A percentile compares a stretch with the other conserved stretches of the same genome.
These are phyloP conservation scores for Paracoccidioides brasiliensis DNA, from an alignment of 2,329 filamentous ascomycete genomes.

Conservation along the genomic window DNA sequence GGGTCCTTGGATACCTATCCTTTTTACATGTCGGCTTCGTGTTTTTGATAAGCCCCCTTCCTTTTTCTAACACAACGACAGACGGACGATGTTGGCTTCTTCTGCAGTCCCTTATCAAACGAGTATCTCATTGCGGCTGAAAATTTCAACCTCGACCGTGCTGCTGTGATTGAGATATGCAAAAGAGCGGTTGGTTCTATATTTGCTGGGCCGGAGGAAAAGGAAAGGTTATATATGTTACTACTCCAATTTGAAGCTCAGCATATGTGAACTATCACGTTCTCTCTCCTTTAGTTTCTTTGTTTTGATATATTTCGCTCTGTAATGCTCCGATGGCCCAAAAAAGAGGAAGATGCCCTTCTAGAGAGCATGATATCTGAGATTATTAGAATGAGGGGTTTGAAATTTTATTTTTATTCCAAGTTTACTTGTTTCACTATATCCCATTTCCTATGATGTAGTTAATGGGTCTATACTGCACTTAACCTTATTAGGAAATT, in stretches of 20 bases:
- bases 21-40: not conserved
- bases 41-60: not conserved
- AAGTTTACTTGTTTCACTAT: too few species aligned
- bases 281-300: not conserved
- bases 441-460: too few species aligned
- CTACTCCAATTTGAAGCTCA: slow-evolving; percentile 14
- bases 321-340: too few species aligned
- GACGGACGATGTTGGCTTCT: slow-evolving; percentile 77
- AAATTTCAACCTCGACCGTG: slow-evolving; percentile 48
- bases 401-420: too few species aligned
- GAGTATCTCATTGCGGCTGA: slow-evolving; percentile 62
- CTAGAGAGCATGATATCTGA: too few species aligned
- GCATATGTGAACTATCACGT: not conserved
- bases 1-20: slow-evolving; percentile 27
- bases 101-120: slow-evolving; percentile 61
- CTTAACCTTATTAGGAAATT: too few species aligned
- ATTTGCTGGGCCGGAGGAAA: slow-evolving; percentile 53
- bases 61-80: slow-evolving; percentile 20
- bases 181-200: slow-evolving; percentile 50
- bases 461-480: too few species aligned
- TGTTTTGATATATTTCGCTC: not conserved
- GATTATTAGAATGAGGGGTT: too few species aligned
- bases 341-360: too few species aligned
- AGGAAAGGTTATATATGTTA: slow-evolving; percentile 16
- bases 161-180: slow-evolving; percentile 43